Evolutionary conservation across 2,329 filamentous ascomycete genomes (phyloP), one percentile per base, ranked within the genome.

Genomic region (Paecilomyces fulvus): DNA sequence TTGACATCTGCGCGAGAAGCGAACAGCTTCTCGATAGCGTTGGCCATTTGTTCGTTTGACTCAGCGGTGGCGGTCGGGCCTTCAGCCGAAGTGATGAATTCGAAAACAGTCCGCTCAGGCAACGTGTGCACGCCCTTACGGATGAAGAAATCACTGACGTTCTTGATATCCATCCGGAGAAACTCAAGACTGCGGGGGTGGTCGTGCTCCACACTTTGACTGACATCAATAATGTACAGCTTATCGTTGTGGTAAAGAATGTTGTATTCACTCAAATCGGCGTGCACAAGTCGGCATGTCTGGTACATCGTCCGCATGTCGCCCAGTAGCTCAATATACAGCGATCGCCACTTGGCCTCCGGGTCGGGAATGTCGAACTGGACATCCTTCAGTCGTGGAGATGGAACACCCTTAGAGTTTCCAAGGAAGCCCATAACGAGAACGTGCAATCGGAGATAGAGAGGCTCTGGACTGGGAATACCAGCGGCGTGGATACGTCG

Each of bases 211-310:
- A 99, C 94, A 68, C 89, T 94, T 76, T 99, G 94, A 56, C 90
- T 96, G 49, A 99, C 94, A 73, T 99, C 94, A 71, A 99, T 99
- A 67, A 99, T 88, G 79, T 90, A 96, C 0, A 96, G 83, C 65
- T 83, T 84, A 57, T 83, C 80, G 56, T 90, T 81, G 77, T 96
- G 82, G 77, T 95, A 99, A 20, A 99, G 81, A 54, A 97, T 84
- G 68, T 99, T 99, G 83, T 99, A 99, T 80, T 99, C 94, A 78
- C 90, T 95, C 70, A 99, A 72, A 83, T 99, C 94, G 52, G 92
- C 94, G 70, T 99, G 94, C 0, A 99, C 92, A 7, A 99, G 84
- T 55, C 83, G 84, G 74, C 94, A 99, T 46, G 87, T 85, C 70
- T 96, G 92, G 75, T 96, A 97, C 80, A 99, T 87, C 57, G 86